Evolutionary conservation across 495 filamentous ascomycete species (phyloP).

Genomic region (Neurospora sp.): DNA sequence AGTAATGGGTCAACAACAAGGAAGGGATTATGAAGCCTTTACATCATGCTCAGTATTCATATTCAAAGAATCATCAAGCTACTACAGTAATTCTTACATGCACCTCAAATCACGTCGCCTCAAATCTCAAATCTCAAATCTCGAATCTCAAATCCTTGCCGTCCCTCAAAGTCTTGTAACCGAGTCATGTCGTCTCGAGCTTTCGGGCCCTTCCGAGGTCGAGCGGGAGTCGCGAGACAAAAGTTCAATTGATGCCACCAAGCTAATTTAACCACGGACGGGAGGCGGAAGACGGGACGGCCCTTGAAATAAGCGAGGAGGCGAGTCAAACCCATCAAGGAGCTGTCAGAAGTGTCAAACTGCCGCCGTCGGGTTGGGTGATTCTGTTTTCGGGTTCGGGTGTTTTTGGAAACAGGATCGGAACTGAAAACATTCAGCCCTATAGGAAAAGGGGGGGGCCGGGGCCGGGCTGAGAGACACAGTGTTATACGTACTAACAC

Average conservation of each 20-base stretch:
- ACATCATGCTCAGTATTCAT: not conserved
- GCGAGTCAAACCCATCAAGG: not conserved
- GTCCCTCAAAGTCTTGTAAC: not conserved
- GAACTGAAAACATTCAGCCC: not conserved
- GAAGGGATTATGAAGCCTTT: not conserved
- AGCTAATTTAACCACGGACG: not conserved
- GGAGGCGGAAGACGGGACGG: not conserved
- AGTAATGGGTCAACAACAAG: not conserved
- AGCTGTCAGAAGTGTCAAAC: not conserved
- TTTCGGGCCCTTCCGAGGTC: not conserved
- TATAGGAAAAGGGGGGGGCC: not conserved
- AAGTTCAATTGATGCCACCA: not conserved
- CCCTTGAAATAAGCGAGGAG: not conserved
- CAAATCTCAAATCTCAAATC: not conserved
- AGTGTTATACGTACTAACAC: not conserved
- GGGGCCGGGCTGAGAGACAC: not conserved
- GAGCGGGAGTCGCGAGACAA: not conserved
- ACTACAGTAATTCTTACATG: not conserved
- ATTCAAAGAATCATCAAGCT: not conserved
- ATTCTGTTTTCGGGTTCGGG: conserved; percentile 1
- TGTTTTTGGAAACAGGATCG: not conserved
- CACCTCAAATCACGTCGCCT: not conserved
- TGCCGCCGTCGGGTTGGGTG: not conserved
- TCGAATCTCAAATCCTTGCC: not conserved
- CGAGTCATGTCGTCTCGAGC: not conserved